Conservation (phyloP, 2,329 filamentous ascomycete genomes). For the Fusarium cicatricum region DNA sequence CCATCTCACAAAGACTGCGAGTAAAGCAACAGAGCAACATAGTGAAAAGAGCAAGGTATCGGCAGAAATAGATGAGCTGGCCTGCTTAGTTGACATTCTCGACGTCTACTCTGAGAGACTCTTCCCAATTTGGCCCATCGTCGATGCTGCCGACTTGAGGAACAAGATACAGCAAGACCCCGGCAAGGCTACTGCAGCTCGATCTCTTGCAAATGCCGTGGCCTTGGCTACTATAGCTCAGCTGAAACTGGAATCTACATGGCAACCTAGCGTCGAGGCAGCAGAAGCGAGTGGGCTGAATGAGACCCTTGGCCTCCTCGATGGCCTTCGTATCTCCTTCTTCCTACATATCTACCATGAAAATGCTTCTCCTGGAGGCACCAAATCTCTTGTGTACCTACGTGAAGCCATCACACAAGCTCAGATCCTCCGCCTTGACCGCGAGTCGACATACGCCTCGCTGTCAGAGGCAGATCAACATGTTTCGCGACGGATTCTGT, state of each 20-base stretch:
- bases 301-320: conserved; percentile 46
- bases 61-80: conserved; percentile 34
- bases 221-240: conserved; percentile 59
- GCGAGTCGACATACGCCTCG: conserved; percentile 50
- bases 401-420: conserved; percentile 61
- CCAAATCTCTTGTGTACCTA: conserved; percentile 56
- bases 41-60: conserved; percentile 10
- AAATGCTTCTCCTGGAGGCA: conserved; percentile 56
- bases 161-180: conserved; percentile 46
- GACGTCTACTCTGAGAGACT: conserved; percentile 59
- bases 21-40: conserved; percentile 6
- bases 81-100: conserved; percentile 43
- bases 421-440: conserved; percentile 58
- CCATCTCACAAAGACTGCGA: conserved; percentile 14
- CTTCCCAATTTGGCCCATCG: conserved; percentile 61
- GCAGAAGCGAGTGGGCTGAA: conserved; percentile 41
- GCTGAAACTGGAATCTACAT: conserved; percentile 51
- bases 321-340: conserved; percentile 56
- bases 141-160: conserved; percentile 54
- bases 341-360: conserved; percentile 62
- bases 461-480: conserved; percentile 52
- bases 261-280: conserved; percentile 39
- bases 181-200: conserved; percentile 45
- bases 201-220: conserved; percentile 55
- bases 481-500: conserved; percentile 55